phyloP scores from a whole-genome alignment of 805 yeast genomes.

The Candida yuanshanica region DNA sequence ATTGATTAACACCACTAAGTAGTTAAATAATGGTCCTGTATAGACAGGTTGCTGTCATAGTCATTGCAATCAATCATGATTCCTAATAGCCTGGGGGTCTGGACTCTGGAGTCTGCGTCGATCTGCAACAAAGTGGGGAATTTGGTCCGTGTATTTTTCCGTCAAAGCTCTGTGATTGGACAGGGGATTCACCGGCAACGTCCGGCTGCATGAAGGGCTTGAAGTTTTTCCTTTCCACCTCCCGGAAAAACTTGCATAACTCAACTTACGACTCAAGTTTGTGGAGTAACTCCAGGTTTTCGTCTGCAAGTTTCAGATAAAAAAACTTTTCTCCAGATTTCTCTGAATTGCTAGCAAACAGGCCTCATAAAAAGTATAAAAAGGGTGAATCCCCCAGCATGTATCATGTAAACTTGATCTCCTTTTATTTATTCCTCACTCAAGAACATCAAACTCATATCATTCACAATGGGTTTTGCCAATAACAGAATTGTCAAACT shows the following conservation, averaged over 20 bases:
- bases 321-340: no score
- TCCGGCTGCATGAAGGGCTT: background rate
- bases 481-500: conserved; percentile 15
- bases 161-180: background rate
- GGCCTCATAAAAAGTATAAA: background rate
- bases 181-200: background rate
- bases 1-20: no score
- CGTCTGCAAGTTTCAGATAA: background rate
- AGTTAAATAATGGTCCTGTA: no score
- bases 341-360: background rate
- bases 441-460: background rate
- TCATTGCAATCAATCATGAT: no score
- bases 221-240: background rate
- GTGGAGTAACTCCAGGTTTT: background rate
- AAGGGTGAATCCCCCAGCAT: background rate
- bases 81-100: no score
- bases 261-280: background rate
- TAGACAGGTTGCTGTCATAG: no score
- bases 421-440: background rate
- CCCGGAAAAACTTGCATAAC: background rate
- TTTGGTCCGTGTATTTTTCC: background rate
- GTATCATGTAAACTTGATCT: background rate
- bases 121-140: no score
- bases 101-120: no score
- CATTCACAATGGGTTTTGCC: background rate